Base-by-base conservation (phyloP, 345 rosid species). In the Dimocarpus longan region DNA sequence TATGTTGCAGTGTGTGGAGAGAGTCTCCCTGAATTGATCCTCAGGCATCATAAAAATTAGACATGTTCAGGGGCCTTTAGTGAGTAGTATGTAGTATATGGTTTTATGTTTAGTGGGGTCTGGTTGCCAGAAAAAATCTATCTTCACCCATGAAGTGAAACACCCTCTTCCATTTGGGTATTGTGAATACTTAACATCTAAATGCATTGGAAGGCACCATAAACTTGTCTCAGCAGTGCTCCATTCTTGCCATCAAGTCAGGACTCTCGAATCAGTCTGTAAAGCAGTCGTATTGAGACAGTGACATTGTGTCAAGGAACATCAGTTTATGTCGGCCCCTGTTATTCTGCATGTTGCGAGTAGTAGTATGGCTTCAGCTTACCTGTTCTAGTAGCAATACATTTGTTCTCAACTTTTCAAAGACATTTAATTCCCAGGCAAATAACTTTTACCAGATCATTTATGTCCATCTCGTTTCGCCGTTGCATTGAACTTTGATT, bases 391-490 rank as follows among this genome's bases (percentile, higher is more conserved):
- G 13, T 18, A 19, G 28, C 59, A 22, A 37, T 48, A 16, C 18
- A 46, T 59, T 44, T 70, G n/a, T n/a, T 70, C 48, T 70, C 60
- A 22, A 46, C 37, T 70, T 48, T 59, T 70, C 18, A 70, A 70
- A 70, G 28, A 32, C 11, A 8, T 4, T 12, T 22, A 60, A 71
- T 52, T 19, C 62, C 39, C 24, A 28, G 9, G 28, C 19, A 9
- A 19, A n/a, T 37, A 37, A 26, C 56, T 42, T 70, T 46, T 7
- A 46, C 40, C 60, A 46, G 54, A 26, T 68, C 13, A 68, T 60
- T 60, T 8, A 21, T 8, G 64, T 22, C 64, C 64, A 10, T 46
- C 32, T 37, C 52, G 18, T 68, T 40, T 42, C 32, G 11, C 18
- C 10, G 39, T n/a, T 21, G 26, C 39, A 24, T 46, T 44, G 37